Evolutionary conservation across 208 protist genomes (phyloP), one percentile per base, ranked within the genome.

Genomic region (Acanthamoeba polyphaga): DNA sequence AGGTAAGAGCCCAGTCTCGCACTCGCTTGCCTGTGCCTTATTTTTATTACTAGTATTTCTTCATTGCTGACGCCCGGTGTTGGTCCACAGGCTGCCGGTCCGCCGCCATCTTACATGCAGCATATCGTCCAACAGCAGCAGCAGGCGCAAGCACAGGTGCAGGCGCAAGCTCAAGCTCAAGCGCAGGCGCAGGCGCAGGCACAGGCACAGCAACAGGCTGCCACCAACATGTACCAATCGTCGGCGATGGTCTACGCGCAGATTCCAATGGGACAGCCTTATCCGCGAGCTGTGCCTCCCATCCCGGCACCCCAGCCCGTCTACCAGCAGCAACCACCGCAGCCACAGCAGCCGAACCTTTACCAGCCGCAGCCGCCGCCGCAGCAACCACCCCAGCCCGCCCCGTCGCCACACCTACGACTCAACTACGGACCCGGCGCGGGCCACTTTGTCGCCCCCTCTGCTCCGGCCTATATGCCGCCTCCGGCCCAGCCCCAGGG

Each of bases 51-150:
- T 80, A 12, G 0, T 32, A 49, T 80, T 80, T 29, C 29, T 68
- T 68, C n/a, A 29, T 68, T 0, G 8, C n/a, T 68, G 22, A 13
- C 62, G 24, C 24, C 24, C 62, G 49, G 49, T 17, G 49, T 53
- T 53, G 8, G 64, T 32, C 22, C 1, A 72, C 64, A 72, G 64
- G 43, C 32, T 19, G 46, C 76, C 15, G 46, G 13, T 27, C 76
- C 85, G 17, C 85, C 85, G 53, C 85, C 85, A 62, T 91, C 85
- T 22, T 91, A 91, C 32, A 15, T 91, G 27, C 85, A 91, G 55
- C 85, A 91, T 55, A 91, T 91, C 34, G n/a, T 22, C 15, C 82
- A 90, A 34, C 53, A 91, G 24, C 85, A 91, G 85, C 85, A 91
- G 29, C 85, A 88, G 32, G 43, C 19, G 80, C 80, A 88, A 62